phyloP scores from a whole-genome alignment of 768 basidiomycete species.

The Brasilioporus rufonigricans region DNA sequence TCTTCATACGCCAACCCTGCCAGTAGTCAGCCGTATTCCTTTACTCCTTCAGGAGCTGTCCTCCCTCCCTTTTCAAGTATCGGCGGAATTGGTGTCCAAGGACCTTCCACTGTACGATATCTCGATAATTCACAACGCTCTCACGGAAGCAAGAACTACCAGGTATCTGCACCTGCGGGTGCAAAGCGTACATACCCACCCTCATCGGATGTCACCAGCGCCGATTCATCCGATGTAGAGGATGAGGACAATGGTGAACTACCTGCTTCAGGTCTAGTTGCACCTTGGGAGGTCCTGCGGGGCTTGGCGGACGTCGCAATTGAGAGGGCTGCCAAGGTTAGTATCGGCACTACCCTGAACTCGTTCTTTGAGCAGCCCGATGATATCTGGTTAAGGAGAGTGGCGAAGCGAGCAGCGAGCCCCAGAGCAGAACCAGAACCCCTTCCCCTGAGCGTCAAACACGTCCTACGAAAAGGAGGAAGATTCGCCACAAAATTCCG shows the following conservation, averaged over 20 bases:
- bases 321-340: conserved; percentile 73
- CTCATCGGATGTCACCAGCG: conserved; percentile 69
- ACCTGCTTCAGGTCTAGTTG: conserved; percentile 77
- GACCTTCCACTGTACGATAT: conserved; percentile 59
- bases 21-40: conserved; percentile 29
- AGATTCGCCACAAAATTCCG: conserved; percentile 60
- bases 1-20: conserved; percentile 43
- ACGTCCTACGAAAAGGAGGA: conserved; percentile 70
- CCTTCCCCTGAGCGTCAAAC: conserved; percentile 69
- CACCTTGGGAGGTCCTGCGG: conserved; percentile 83
- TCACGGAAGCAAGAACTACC: conserved; percentile 32
- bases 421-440: conserved; percentile 71
- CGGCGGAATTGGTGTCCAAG: conserved; percentile 51
- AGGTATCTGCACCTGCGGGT: conserved; percentile 32
- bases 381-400: conserved; percentile 53
- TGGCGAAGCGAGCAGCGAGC: conserved; percentile 66
- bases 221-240: conserved; percentile 82
- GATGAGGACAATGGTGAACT: conserved; percentile 80
- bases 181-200: conserved; percentile 61
- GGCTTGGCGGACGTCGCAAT: conserved; percentile 81
- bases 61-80: conserved; percentile 74
- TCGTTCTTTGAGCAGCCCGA: conserved; percentile 1
- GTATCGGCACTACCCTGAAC: conserved; percentile 8
- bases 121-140: conserved; percentile 38
- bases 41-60: conserved; percentile 47